A percentile compares a stretch with the other conserved stretches of the same genome.
Evolutionary conservation across 2,329 filamentous ascomycete species (phyloP).

Genomic region (Venturia pyrina): DNA sequence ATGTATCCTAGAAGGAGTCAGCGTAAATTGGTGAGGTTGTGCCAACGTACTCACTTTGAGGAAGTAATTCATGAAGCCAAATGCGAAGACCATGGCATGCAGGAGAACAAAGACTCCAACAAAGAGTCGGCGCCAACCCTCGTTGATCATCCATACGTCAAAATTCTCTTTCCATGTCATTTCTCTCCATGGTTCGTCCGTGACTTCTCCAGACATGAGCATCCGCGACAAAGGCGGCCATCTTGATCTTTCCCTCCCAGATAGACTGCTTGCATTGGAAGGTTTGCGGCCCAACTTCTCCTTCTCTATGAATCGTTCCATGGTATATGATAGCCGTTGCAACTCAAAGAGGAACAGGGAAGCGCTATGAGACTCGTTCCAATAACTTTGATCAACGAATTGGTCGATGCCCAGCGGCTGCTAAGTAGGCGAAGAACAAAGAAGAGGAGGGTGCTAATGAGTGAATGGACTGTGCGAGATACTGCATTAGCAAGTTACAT

Average conservation of each 20-base stretch:
- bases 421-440: background rate
- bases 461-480: background rate
- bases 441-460: background rate
- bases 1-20: conserved; percentile 41
- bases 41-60: conserved; percentile 43
- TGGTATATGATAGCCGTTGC: background rate
- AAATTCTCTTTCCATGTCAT: conserved; percentile 62
- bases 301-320: conserved; percentile 2
- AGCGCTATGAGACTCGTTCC: background rate
- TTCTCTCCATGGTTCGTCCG: conserved; percentile 58
- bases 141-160: conserved; percentile 83
- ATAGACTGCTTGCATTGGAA: conserved; percentile 20
- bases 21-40: conserved; percentile 1
- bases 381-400: background rate
- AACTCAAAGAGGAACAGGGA: background rate
- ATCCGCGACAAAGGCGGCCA: conserved; percentile 75
- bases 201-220: conserved; percentile 75
- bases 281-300: conserved; percentile 2
- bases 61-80: conserved; percentile 70
- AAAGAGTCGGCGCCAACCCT: conserved; percentile 74
- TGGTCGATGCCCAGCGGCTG: conserved; percentile 5
- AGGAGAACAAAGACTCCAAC: conserved; percentile 65
- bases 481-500: background rate
- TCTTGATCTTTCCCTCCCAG: conserved; percentile 56
- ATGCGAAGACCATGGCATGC: conserved; percentile 68